Evolutionary conservation across 2,329 filamentous ascomycete species (phyloP).

Genomic region (Alternaria consortialis): DNA sequence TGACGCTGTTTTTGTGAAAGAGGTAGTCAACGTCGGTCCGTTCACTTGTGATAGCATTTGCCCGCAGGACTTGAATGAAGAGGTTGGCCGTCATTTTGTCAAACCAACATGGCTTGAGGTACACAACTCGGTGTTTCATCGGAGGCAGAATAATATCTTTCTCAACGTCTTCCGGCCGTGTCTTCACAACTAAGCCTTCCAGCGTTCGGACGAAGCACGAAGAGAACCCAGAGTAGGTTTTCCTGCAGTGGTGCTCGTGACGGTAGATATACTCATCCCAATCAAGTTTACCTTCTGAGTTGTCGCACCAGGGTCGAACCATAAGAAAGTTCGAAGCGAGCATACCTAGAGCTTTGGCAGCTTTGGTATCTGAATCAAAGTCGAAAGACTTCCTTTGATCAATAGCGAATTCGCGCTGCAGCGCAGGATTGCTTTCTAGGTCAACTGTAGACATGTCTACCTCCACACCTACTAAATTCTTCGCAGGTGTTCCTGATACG

Average conservation of each 20-base stretch:
- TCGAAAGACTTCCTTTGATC: slow-evolving; percentile 54
- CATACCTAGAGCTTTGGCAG: slow-evolving; percentile 69
- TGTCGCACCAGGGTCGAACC: slow-evolving; percentile 79
- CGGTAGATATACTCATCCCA: slow-evolving; percentile 77
- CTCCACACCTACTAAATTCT: slow-evolving; percentile 80
- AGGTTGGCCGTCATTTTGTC: slow-evolving; percentile 85
- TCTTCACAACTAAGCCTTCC: slow-evolving; percentile 83
- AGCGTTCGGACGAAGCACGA: slow-evolving; percentile 73
- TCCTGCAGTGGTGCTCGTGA: slow-evolving; percentile 58
- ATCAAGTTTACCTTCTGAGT: slow-evolving; percentile 67
- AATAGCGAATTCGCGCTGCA: slow-evolving; percentile 45
- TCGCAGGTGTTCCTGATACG: slow-evolving; percentile 88
- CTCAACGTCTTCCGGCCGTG: slow-evolving; percentile 75
- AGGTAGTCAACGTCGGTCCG: slow-evolving; percentile 86
- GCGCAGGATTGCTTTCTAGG: slow-evolving; percentile 35
- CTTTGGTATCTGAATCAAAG: slow-evolving; percentile 46
- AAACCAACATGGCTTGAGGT: slow-evolving; percentile 82
- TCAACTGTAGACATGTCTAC: slow-evolving; percentile 59
- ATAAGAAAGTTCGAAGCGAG: slow-evolving; percentile 76
- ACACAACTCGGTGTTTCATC: slow-evolving; percentile 74
- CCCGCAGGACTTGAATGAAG: slow-evolving; percentile 83
- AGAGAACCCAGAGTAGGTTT: slow-evolving; percentile 64
- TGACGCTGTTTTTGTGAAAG: slow-evolving; percentile 79
- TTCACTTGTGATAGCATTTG: slow-evolving; percentile 89
- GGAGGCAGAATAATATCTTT: slow-evolving; percentile 71